Base-by-base conservation (phyloP, 2,329 filamentous ascomycete genomes). In the Alternaria atra region DNA sequence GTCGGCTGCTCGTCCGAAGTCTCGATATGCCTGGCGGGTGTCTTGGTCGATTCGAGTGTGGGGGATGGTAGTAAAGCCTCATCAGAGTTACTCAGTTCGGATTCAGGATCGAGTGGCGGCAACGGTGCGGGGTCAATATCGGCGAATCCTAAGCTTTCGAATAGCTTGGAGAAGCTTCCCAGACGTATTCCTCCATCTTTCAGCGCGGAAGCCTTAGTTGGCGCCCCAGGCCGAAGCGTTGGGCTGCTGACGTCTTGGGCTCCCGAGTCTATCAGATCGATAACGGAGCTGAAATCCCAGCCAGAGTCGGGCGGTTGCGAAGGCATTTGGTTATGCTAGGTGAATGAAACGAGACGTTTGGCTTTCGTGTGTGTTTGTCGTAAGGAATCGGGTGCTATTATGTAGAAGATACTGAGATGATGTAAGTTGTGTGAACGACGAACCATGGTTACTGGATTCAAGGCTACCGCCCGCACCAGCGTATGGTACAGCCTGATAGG, bases 101-200 rank as follows among this genome's bases (percentile, higher is more conserved):
- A 72, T 7, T 74, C 63, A 3, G 67, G 58, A 15, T 73, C 69
- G 20, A 69, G 59, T 30, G 73, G 67, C 46, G 65, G 67, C 39
- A 71, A 23, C n/a, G 67, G 63, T 15, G 63, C 46, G 10, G 66
- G 69, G 8, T 55, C 58, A 5, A 60, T 54, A 30, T 68, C 67
- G 10, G 76, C 66, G 8, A 79, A 73, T 32, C 81, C 82, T 20
- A 84, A 67, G 37, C 76, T 77, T 53, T 81, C 73, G 70, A 80
- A 84, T n/a, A 84, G 68, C 66, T 80, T 82, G 44, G 67, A 69
- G 64, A 84, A 84, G 63, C 82, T 79, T n/a, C 83, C 83, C 17
- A 84, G 66, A 10, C 70, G 68, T 52, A 70, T 65, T 8, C 65
- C 65, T 52, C 64, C 67, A 30, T 58, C 52, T 51, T 64, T 40